Evolutionary conservation across 2,329 filamentous ascomycete genomes (phyloP), one percentile per base, ranked within the genome.

Genomic region (Pseudogymnoascus sp.): DNA sequence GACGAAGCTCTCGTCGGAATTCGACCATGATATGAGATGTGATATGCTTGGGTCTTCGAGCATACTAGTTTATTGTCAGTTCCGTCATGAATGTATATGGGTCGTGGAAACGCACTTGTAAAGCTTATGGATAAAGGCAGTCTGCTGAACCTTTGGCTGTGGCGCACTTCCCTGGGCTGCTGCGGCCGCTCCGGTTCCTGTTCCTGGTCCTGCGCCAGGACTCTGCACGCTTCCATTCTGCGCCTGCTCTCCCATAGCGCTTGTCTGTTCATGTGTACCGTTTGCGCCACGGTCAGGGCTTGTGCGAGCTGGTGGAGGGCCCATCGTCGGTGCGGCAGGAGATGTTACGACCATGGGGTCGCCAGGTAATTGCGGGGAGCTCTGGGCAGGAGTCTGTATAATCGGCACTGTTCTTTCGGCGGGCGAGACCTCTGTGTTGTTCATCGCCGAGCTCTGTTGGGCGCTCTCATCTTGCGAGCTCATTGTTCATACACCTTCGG

Each of bases 71-170:
- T 37, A 61, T 12, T 12, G 63, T 69, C 58, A 70, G 65, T 58
- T 62, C 25, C 30, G 12, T 38, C 35, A 16, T 47, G 22, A 32
- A 54, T 30, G 28, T 12, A 54, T 43, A 35, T 4, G n/a, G n/a
- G n/a, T 25, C 47, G 41, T 25, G 60, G 34, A 62, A 62, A 72
- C 87, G 71, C 80, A 97, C 92, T 95, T 97, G 80, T 97, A 99
- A 35, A 99, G 84, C 75, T 99, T 99, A 75, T 99, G 94, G 66
- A 99, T 97, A 71, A 99, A 99, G 20, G 94, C 94, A 9, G 94
- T 97, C 77, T 99, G 94, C 14, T 97, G 91, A 47, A 97, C 93
- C 76, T 99, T 99, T 63, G 94, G 92, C 72, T 96, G 92, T 71
- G 96, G 91, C 59, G 92, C 87, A 57, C 88, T 88, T 4, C 88